Evolutionary conservation across 345 rosid species (phyloP).

Genomic region (Hypericum androsaemum): DNA sequence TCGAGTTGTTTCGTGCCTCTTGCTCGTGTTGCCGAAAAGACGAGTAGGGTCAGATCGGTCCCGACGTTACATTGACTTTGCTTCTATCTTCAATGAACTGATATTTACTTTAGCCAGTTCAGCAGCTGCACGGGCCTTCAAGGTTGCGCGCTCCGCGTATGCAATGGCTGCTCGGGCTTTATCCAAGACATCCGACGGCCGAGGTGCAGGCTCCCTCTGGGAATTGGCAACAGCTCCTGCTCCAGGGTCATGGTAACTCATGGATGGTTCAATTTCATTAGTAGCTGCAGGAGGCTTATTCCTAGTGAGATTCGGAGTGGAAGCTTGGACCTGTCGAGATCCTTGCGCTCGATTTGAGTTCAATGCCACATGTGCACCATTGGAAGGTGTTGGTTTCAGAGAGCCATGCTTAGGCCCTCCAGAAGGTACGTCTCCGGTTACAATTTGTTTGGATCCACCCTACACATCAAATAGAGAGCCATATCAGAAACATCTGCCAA

Average conservation of each 20-base stretch:
- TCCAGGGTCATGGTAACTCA: constrained; percentile 13
- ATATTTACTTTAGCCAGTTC: constrained; percentile 51
- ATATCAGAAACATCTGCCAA: too few relatives aligned
- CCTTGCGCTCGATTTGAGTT: constrained; percentile 22
- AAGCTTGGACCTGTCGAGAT: constrained; percentile 23
- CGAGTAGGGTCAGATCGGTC: too few relatives aligned
- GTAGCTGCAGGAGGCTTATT: constrained; percentile 9
- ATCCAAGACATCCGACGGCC: constrained; percentile 54
- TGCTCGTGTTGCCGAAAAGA: too few relatives aligned
- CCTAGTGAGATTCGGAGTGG: constrained; percentile 12
- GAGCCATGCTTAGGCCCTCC: constrained; percentile 31
- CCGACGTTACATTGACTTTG: constrained; percentile 18
- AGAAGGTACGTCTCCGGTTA: constrained; percentile 26
- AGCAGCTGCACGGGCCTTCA: constrained; percentile 85
- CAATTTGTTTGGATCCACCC: constrained; percentile 64
- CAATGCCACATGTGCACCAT: constrained; percentile 24
- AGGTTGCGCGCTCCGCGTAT: constrained; percentile 67
- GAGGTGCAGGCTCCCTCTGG: constrained; percentile 22
- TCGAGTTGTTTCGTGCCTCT: too few relatives aligned
- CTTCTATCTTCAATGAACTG: constrained; percentile 28
- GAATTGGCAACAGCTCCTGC: constrained; percentile 13
- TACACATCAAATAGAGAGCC: constrained; percentile 16
- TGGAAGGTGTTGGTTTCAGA: constrained; percentile 26
- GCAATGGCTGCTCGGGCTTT: constrained; percentile 80
- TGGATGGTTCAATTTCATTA: constrained; percentile 29